A percentile compares a stretch with the other conserved stretches of the same genome.
Evolutionary conservation across 768 basidiomycete genomes (phyloP).

Genomic region (Pulveroboletus sp.): DNA sequence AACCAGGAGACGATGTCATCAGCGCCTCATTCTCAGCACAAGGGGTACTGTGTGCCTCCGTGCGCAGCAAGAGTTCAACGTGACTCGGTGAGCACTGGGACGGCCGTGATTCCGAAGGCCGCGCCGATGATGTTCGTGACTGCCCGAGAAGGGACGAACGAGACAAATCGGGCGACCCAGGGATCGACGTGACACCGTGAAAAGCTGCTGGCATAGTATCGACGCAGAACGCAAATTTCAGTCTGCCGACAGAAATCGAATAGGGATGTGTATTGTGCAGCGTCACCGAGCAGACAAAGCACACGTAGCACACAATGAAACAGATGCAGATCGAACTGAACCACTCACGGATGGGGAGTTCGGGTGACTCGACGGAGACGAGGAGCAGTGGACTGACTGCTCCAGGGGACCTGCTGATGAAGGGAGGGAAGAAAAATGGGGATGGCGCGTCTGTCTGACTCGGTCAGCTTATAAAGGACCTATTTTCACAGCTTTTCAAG

Average conservation of each 20-base stretch:
- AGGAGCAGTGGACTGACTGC: slow-evolving; percentile 21
- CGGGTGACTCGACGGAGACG: slow-evolving; percentile 18
- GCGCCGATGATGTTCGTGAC: slow-evolving; percentile 32
- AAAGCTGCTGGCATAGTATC: slow-evolving; percentile 14
- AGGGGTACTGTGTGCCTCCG: slow-evolving; percentile 24
- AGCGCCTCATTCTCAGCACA: slow-evolving; percentile 46
- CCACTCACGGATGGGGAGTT: slow-evolving; percentile 28
- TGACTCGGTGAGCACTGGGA: slow-evolving; percentile 25
- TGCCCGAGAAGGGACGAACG: slow-evolving; percentile 27
- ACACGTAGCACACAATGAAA: slow-evolving; percentile 33
- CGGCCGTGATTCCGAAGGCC: slow-evolving; percentile 15
- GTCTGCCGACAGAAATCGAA: slow-evolving; percentile 30
- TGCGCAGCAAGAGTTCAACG: slow-evolving; percentile 13
- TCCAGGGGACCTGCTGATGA: slow-evolving; percentile 18
- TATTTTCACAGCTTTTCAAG: slow-evolving; percentile 34
- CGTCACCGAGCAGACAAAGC: slow-evolving; percentile 18
- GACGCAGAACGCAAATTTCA: slow-evolving; percentile 22
- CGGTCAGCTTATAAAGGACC: slow-evolving; percentile 28
- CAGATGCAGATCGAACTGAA: slow-evolving; percentile 21
- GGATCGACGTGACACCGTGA: slow-evolving; percentile 16
- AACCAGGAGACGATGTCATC: slow-evolving; percentile 37
- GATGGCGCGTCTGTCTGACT: slow-evolving; percentile 20
- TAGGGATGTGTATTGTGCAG: slow-evolving; percentile 14
- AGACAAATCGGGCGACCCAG: slow-evolving; percentile 33
- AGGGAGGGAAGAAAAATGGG: slow-evolving; percentile 12